These are phyloP conservation scores for Talaromyces sp. DNA, from an alignment of 2,329 filamentous ascomycete genomes.

Conservation along the genomic window DNA sequence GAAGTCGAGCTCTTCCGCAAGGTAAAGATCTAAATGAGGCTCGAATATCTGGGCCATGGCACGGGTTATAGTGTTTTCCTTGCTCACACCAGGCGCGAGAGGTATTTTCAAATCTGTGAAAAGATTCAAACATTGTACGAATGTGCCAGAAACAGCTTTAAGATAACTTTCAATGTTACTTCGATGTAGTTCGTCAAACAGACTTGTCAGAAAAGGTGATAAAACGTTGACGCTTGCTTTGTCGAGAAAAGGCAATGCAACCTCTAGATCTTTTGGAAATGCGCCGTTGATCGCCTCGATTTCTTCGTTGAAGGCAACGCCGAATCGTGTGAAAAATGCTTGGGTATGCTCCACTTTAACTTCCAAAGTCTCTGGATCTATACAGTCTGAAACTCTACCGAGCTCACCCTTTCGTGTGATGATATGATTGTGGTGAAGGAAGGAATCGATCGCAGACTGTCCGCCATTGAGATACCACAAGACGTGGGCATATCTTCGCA, in stretches of 20 bases:
- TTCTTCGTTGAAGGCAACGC: conserved; percentile 77
- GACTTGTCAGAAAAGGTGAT: conserved; percentile 75
- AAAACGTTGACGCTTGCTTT: conserved; percentile 79
- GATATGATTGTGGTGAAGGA: conserved; percentile 83
- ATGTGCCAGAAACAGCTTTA: conserved; percentile 80
- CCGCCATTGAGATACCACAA: conserved; percentile 79
- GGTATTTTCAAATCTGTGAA: conserved; percentile 67
- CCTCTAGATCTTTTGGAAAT: conserved; percentile 67
- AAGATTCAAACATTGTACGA: conserved; percentile 79
- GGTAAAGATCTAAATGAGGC: conserved; percentile 87
- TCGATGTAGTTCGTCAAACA: conserved; percentile 85
- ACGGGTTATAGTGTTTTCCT: conserved; percentile 62
- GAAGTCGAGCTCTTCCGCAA: conserved; percentile 84
- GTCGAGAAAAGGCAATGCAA: conserved; percentile 75
- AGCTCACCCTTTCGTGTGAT: conserved; percentile 70
- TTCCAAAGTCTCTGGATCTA: conserved; percentile 64
- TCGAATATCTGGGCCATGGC: conserved; percentile 75
- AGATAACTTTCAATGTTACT: conserved; percentile 73
- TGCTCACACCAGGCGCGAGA: conserved; percentile 55
- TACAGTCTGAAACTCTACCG: conserved; percentile 74
- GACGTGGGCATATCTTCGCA: conserved; percentile 86
- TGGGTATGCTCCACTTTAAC: conserved; percentile 77
- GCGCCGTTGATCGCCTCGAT: conserved; percentile 73
- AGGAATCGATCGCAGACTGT: conserved; percentile 72
- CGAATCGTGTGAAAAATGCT: conserved; percentile 72